These are phyloP conservation scores for Kluyveromyces sp. DNA, from an alignment of 1,139 yeast genomes.

Conservation along the genomic window DNA sequence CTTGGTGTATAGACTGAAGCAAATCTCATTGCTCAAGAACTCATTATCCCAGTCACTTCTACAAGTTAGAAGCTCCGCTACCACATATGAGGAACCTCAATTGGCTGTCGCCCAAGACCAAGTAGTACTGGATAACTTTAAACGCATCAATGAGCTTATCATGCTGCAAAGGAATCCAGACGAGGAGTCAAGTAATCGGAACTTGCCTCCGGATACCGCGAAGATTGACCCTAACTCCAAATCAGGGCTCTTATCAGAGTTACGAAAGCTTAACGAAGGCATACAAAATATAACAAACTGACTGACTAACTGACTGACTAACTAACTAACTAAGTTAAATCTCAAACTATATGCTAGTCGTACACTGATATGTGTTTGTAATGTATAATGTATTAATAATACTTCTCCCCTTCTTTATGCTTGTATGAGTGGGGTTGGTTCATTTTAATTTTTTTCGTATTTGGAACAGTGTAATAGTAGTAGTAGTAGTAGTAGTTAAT, in stretches of 20 bases:
- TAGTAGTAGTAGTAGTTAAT: no score
- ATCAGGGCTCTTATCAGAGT: constrained; percentile 13
- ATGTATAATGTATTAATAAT: no score
- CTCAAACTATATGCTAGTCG: no score
- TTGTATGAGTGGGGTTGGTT: no score
- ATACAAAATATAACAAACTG: background rate
- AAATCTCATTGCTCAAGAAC: constrained; percentile 12
- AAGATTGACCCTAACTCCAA: constrained; percentile 6
- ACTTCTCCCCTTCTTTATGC: no score
- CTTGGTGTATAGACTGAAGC: constrained; percentile 20
- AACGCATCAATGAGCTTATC: constrained; percentile 2
- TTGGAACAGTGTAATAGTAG: no score
- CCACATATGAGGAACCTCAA: constrained; percentile 1
- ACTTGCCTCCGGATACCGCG: background rate
- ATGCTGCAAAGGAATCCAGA: background rate
- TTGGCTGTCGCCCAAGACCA: background rate
- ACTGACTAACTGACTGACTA: background rate
- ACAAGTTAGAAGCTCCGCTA: constrained; percentile 12
- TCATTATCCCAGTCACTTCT: constrained; percentile 17
- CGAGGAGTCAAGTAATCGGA: background rate
- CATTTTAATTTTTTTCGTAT: no score
- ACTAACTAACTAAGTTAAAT: no score
- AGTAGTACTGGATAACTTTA: constrained; percentile 6
- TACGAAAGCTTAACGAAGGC: constrained; percentile 11
- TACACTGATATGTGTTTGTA: no score